A percentile compares a stretch with the other conserved stretches of the same genome.
phyloP scores from a whole-genome alignment of 1,139 yeast species.

The Candida tunisiensis region DNA sequence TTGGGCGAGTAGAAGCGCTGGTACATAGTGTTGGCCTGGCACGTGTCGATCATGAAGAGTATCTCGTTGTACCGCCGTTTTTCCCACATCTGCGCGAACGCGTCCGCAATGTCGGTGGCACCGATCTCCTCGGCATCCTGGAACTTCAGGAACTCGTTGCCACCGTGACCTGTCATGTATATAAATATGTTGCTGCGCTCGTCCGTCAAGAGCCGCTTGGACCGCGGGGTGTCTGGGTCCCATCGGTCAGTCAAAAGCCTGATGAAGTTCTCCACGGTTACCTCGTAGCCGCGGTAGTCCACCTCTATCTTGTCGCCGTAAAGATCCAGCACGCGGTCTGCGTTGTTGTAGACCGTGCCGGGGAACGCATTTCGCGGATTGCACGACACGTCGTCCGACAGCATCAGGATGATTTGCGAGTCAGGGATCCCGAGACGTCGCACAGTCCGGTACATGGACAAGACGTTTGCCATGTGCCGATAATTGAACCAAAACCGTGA shows the following conservation, averaged over 20 bases:
- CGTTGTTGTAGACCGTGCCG: slow-evolving; percentile 89
- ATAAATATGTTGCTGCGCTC: slow-evolving; percentile 88
- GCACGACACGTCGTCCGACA: slow-evolving; percentile 94
- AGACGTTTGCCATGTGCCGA: slow-evolving; percentile 83
- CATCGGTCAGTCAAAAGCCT: slow-evolving; percentile 85
- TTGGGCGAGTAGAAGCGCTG: slow-evolving; percentile 86
- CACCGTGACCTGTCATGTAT: slow-evolving; percentile 97
- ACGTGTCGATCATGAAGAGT: slow-evolving; percentile 93
- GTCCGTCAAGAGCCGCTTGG: slow-evolving; percentile 79
- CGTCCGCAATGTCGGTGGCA: slow-evolving; percentile 90
- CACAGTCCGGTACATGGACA: slow-evolving; percentile 89
- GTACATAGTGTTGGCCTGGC: slow-evolving; percentile 98
- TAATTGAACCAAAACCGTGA: slow-evolving; percentile 97
- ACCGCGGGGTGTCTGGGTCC: slow-evolving; percentile 87
- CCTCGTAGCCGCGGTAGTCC: slow-evolving; percentile 95
- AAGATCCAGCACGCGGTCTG: slow-evolving; percentile 83
- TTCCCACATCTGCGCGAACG: slow-evolving; percentile 93
- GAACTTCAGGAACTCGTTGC: slow-evolving; percentile 88
- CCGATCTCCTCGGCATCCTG: slow-evolving; percentile 98
- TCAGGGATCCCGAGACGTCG: slow-evolving; percentile 94
- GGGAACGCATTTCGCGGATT: slow-evolving; percentile 93
- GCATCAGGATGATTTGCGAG: slow-evolving; percentile 89
- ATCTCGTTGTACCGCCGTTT: slow-evolving; percentile 90
- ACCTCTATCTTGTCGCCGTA: slow-evolving; percentile 94
- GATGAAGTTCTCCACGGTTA: slow-evolving; percentile 89